Conservation (phyloP, 2,329 filamentous ascomycete genomes). For the Alternaria infectoria region DNA sequence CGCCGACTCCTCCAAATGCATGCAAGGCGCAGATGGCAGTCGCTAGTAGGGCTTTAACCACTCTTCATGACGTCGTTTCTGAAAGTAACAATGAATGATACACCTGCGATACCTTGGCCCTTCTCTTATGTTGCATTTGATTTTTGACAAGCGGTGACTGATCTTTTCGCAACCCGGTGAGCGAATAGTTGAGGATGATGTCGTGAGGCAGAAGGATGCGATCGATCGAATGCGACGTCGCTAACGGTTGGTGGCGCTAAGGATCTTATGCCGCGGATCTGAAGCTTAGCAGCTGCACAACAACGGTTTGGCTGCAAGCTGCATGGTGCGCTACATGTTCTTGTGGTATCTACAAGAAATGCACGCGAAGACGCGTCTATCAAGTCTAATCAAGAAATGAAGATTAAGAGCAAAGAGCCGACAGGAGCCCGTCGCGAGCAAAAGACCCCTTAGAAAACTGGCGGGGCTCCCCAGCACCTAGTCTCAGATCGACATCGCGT, state of each 20-base stretch:
- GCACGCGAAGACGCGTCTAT: neutral
- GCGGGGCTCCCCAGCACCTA: slow-evolving; percentile 16
- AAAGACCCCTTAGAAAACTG: slow-evolving; percentile 1
- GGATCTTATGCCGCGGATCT: slow-evolving; percentile 6
- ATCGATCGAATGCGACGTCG: slow-evolving; percentile 9
- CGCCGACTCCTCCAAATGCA: neutral
- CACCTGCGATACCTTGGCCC: neutral
- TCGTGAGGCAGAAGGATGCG: slow-evolving; percentile 4
- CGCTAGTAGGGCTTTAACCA: neutral
- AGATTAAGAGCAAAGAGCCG: neutral
- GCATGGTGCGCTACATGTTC: neutral
- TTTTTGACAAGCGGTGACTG: neutral
- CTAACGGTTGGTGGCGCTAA: slow-evolving; percentile 8
- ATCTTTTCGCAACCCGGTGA: neutral
- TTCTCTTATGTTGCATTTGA: neutral
- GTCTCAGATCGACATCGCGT: slow-evolving; percentile 16
- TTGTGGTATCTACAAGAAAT: neutral
- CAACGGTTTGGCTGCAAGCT: neutral
- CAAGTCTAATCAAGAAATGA: neutral
- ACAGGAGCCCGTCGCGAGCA: neutral
- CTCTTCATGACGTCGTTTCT: neutral
- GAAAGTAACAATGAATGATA: neutral
- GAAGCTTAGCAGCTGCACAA: slow-evolving; percentile 7
- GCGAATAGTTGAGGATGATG: neutral
- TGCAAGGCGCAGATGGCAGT: neutral